These are phyloP conservation scores for Sanguinoderma infundibulare DNA, from an alignment of 1,284 basidiomycete species.

Conservation along the genomic window DNA sequence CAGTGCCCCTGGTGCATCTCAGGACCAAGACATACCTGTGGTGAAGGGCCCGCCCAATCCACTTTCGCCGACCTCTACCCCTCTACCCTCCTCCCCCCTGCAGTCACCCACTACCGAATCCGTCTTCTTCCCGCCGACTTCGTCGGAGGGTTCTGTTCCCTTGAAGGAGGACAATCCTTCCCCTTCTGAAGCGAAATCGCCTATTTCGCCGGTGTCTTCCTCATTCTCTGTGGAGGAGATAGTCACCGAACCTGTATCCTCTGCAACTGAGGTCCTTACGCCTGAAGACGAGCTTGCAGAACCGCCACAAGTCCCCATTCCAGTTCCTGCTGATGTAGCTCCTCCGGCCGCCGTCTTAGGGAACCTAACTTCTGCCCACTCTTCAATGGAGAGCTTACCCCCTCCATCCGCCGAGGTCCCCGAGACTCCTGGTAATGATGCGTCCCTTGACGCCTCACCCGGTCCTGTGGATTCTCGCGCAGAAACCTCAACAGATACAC, in stretches of 20 bases:
- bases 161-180: not conserved
- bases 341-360: not conserved
- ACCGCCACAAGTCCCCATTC: too few relatives aligned
- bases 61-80: slow-evolving; percentile 48
- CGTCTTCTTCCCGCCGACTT: not conserved
- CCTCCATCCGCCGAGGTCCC: not conserved
- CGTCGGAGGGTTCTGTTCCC: not conserved
- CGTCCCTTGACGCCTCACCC: not conserved
- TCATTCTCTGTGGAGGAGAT: not conserved
- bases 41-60: slow-evolving; percentile 29
- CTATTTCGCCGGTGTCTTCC: not conserved
- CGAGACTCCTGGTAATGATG: not conserved
- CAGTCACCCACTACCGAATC: slow-evolving; percentile 16
- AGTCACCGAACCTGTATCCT: not conserved
- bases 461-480: not conserved
- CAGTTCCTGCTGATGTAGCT: not conserved
- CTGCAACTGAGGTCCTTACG: not conserved
- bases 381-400: not conserved
- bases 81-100: slow-evolving; percentile 50
- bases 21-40: slow-evolving; percentile 25
- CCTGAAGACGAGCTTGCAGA: too few relatives aligned
- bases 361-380: not conserved
- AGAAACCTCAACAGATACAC: not conserved
- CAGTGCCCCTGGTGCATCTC: slow-evolving; percentile 38
- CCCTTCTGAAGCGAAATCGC: not conserved